These are phyloP conservation scores for Fomitopsis pulvina DNA, from an alignment of 768 basidiomycete genomes.

Conservation along the genomic window DNA sequence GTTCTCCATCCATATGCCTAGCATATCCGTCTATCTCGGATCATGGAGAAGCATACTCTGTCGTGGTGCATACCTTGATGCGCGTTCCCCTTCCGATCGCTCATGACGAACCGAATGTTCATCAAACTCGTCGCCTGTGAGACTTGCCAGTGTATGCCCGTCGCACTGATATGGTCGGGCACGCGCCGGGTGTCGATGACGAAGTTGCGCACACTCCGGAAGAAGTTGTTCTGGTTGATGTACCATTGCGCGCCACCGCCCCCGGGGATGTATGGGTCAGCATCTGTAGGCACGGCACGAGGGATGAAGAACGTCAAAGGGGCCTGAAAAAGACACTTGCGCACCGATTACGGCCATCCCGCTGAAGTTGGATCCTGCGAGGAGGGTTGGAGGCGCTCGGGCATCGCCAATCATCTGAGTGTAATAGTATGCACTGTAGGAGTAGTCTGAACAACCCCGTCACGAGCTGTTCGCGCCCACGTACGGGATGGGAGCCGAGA, in stretches of 20 bases:
- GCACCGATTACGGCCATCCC: slow-evolving; percentile 75
- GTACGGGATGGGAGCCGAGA: slow-evolving; percentile 50
- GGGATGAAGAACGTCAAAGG: not conserved
- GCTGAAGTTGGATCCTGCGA: slow-evolving; percentile 52
- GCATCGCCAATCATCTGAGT: slow-evolving; percentile 77
- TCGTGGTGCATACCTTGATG: slow-evolving; percentile 51
- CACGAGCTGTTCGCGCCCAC: too few species aligned
- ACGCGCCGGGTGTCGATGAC: slow-evolving; percentile 61
- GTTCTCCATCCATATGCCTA: slow-evolving; percentile 70
- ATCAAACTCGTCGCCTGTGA: slow-evolving; percentile 71
- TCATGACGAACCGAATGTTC: slow-evolving; percentile 71
- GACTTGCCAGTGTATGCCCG: slow-evolving; percentile 81
- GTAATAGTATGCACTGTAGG: slow-evolving; percentile 55
- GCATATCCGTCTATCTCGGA: not conserved
- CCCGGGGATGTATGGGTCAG: slow-evolving; percentile 62
- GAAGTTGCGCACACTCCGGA: slow-evolving; percentile 69
- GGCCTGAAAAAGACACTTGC: not conserved
- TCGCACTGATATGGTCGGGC: slow-evolving; percentile 48
- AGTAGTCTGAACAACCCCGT: not conserved
- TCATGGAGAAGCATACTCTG: not conserved
- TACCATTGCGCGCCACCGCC: slow-evolving; percentile 58
- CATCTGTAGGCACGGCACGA: slow-evolving; percentile 35
- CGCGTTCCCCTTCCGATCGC: slow-evolving; percentile 48
- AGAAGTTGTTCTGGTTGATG: slow-evolving; percentile 64
- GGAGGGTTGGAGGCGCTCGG: slow-evolving; percentile 55